Conservation (phyloP, 257 asterid species). For the Nicotiana obtusifolia region DNA sequence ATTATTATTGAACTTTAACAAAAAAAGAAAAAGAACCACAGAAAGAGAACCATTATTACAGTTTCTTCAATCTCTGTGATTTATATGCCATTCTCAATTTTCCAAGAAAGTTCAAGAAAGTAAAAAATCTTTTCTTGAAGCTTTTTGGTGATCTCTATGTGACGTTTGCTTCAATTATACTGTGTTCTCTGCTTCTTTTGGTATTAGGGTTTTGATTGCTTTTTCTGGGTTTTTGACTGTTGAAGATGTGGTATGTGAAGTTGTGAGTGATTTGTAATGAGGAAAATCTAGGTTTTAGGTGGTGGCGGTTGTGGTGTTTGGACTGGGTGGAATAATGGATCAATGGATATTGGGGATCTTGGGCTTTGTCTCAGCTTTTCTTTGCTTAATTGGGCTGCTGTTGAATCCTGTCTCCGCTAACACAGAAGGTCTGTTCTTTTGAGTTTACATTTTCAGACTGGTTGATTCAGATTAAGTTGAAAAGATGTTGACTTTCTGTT, state of each 20-base stretch:
- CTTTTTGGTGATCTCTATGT: background rate
- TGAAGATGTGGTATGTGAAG: slow-evolving; percentile 10
- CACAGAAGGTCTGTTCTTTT: slow-evolving; percentile 61
- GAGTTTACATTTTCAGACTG: slow-evolving; percentile 4
- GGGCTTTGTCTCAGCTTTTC: slow-evolving; percentile 27
- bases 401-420: slow-evolving; percentile 53
- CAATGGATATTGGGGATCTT: slow-evolving; percentile 45
- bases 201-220: slow-evolving; percentile 10
- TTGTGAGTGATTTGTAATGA: slow-evolving; percentile 12
- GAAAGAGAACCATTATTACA: background rate
- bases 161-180: background rate
- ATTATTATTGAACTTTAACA: background rate
- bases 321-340: slow-evolving; percentile 43
- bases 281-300: slow-evolving; percentile 11
- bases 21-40: background rate
- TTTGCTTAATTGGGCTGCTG: slow-evolving; percentile 35
- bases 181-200: background rate
- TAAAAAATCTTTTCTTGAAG: background rate
- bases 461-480: background rate
- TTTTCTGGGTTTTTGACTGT: background rate
- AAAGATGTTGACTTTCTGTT: background rate
- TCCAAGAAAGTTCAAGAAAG: background rate
- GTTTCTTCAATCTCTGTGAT: background rate
- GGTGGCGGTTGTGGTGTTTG: slow-evolving; percentile 20
- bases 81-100: background rate